These are phyloP conservation scores for Ilyonectria mors-panacis DNA, from an alignment of 2,329 filamentous ascomycete species.

Conservation along the genomic window DNA sequence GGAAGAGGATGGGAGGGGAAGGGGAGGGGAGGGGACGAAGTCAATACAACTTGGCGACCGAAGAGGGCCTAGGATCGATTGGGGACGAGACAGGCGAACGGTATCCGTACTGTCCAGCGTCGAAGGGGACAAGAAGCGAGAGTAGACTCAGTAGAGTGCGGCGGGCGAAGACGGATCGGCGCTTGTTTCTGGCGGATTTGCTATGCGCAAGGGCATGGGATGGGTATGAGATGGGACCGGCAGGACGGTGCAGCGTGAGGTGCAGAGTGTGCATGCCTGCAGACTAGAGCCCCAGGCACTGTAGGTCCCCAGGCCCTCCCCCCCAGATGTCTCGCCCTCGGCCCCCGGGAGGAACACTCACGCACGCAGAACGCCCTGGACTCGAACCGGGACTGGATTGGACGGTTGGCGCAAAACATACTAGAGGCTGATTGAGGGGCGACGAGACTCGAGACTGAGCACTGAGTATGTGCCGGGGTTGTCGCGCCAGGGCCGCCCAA, in stretches of 20 bases:
- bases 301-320: not conserved
- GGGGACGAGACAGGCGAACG: not conserved
- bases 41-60: constrained; percentile 21
- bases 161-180: constrained; percentile 35
- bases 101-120: constrained; percentile 3
- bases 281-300: not conserved
- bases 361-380: not conserved
- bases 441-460: constrained; percentile 1
- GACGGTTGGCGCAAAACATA: constrained; percentile 1
- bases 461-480: constrained; percentile 19
- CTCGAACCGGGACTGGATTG: constrained; percentile 21
- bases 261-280: constrained; percentile 3
- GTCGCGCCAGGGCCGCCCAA: constrained; percentile 12
- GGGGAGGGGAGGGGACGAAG: constrained; percentile 20
- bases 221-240: constrained; percentile 1
- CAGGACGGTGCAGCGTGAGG: constrained; percentile 5
- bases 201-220: too few species aligned
- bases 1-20: constrained; percentile 11
- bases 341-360: constrained; percentile 17
- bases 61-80: constrained; percentile 25
- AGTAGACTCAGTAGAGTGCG: constrained; percentile 5
- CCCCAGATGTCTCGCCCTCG: not conserved
- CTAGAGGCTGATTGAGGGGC: constrained; percentile 13
- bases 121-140: constrained; percentile 6
- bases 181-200: constrained; percentile 29